These are phyloP conservation scores for Tanacetum coccineum DNA, from an alignment of 129 eudicot genomes.

Conservation along the genomic window DNA sequence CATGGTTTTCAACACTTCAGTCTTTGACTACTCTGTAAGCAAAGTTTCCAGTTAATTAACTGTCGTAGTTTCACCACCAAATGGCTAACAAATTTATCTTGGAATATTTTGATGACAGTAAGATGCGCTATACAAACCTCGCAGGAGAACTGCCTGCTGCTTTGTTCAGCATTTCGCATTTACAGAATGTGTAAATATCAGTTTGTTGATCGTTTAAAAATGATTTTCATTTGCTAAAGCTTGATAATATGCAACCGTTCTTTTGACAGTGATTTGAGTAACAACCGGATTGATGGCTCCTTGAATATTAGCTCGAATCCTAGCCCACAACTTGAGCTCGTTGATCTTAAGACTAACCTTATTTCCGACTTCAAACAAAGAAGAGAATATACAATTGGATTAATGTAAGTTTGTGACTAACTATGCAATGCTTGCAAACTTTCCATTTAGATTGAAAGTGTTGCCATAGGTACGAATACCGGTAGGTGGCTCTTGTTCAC, in stretches of 20 bases:
- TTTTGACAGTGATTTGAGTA: slow-evolving; percentile 33
- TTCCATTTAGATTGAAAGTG: neutral
- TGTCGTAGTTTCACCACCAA: neutral
- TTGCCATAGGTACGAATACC: neutral
- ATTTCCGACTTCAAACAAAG: slow-evolving; percentile 13
- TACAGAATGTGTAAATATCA: slow-evolving; percentile 50
- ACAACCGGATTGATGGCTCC: slow-evolving; percentile 53
- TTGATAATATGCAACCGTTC: slow-evolving; percentile 1
- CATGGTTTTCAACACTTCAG: slow-evolving; percentile 41
- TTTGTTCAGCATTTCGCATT: slow-evolving; percentile 48
- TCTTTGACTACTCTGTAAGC: slow-evolving; percentile 48
- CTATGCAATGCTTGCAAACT: neutral
- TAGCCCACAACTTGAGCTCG: slow-evolving; percentile 51
- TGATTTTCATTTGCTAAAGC: slow-evolving; percentile 24
- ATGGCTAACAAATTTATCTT: neutral
- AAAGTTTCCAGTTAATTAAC: neutral
- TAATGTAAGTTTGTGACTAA: slow-evolving; percentile 18
- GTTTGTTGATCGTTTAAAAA: neutral
- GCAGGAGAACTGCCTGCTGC: slow-evolving; percentile 52
- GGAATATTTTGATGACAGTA: slow-evolving; percentile 26
- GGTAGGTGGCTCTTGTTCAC: neutral
- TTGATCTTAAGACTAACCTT: slow-evolving; percentile 58
- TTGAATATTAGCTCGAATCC: slow-evolving; percentile 47
- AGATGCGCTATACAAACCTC: slow-evolving; percentile 45
- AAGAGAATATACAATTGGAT: slow-evolving; percentile 3